These are phyloP conservation scores for Fusarium nematophilum DNA, from an alignment of 2,329 filamentous ascomycete species.

Conservation along the genomic window DNA sequence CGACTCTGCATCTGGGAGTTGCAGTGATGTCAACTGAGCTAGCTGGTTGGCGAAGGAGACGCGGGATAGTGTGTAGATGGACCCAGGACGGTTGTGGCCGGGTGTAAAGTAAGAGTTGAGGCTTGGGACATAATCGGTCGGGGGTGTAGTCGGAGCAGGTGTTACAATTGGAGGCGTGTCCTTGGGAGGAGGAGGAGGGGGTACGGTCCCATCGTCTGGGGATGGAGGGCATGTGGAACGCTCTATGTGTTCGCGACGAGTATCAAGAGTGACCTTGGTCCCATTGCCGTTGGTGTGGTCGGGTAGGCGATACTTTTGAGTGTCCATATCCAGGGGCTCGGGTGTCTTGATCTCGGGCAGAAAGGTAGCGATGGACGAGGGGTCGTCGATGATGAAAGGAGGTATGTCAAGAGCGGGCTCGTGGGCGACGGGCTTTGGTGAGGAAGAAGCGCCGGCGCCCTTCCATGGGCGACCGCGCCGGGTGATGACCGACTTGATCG, in stretches of 20 bases:
- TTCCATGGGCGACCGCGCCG: constrained; percentile 79
- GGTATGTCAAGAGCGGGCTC: constrained; percentile 37
- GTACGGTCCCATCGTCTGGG: constrained; percentile 50
- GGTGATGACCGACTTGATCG: constrained; percentile 63
- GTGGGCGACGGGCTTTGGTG: constrained; percentile 41
- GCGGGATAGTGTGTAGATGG: constrained; percentile 92
- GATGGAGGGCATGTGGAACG: constrained; percentile 57
- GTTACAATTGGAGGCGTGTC: constrained; percentile 52
- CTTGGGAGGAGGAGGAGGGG: constrained; percentile 54
- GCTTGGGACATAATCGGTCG: constrained; percentile 61
- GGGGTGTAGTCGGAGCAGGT: constrained; percentile 43
- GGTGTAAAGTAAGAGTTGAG: constrained; percentile 74
- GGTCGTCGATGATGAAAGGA: constrained; percentile 45
- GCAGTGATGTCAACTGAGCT: constrained; percentile 89
- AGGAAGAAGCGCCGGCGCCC: constrained; percentile 62
- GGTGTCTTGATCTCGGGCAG: constrained; percentile 64
- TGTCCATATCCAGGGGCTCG: constrained; percentile 72
- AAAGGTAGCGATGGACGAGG: constrained; percentile 44
- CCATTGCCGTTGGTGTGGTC: constrained; percentile 77
- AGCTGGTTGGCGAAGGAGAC: constrained; percentile 94
- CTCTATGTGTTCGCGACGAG: constrained; percentile 68
- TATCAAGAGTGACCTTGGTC: constrained; percentile 70
- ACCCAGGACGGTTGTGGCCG: constrained; percentile 77
- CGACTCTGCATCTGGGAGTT: constrained; percentile 85
- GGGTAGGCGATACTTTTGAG: constrained; percentile 78